phyloP scores from a whole-genome alignment of 2,329 filamentous ascomycete genomes.

The Xylaria sp. region DNA sequence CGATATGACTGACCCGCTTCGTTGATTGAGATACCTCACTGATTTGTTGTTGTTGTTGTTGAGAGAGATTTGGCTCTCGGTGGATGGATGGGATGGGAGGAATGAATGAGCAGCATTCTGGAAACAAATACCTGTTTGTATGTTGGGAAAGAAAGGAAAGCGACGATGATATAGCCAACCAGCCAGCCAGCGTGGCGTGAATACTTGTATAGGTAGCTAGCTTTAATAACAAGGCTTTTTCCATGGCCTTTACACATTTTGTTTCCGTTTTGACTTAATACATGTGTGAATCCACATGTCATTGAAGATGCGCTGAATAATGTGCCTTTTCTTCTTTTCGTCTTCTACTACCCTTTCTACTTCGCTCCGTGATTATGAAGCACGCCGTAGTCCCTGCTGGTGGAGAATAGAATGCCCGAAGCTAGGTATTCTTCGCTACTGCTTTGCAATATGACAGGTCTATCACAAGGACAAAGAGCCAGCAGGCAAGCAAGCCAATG shows the following conservation, averaged over 20 bases:
- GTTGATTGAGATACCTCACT: slow-evolving; percentile 23
- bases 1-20: slow-evolving; percentile 29
- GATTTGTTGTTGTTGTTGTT: too few species aligned
- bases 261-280: too few species aligned
- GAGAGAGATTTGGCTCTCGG: slow-evolving; percentile 3
- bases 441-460: too few species aligned
- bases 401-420: too few species aligned
- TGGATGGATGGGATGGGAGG: background rate
- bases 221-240: slow-evolving; percentile 21
- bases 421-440: too few species aligned
- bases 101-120: slow-evolving; percentile 12
- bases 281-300: too few species aligned
- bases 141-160: slow-evolving; percentile 4
- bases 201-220: slow-evolving; percentile 27
- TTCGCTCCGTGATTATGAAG: too few species aligned
- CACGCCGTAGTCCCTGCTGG: too few species aligned
- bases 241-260: background rate
- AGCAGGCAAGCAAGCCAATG: too few species aligned
- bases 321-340: background rate
- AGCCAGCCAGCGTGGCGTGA: slow-evolving; percentile 7
- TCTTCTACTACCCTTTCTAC: background rate
- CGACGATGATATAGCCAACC: slow-evolving; percentile 3
- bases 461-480: too few species aligned
- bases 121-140: slow-evolving; percentile 22
- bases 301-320: too few species aligned